Percentiles rank a stretch among this genome's conserved stretches.
Evolutionary conservation across 371 early-diverging fungal species (phyloP).

Genomic region (Haplosporangium sp.): DNA sequence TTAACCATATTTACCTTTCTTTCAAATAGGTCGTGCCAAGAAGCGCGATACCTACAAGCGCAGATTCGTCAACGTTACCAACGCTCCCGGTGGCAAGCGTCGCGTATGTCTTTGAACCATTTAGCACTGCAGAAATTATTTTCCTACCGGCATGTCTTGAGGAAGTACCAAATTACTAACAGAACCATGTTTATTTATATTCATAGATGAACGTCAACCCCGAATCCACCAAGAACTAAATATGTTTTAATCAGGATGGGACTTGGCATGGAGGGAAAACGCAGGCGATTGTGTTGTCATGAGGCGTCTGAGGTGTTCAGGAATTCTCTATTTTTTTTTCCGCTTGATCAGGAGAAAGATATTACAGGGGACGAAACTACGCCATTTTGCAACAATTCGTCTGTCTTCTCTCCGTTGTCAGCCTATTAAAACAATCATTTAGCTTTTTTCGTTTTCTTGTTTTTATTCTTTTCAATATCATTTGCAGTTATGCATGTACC

Average conservation of each 20-base stretch:
- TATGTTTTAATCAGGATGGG: slow-evolving; percentile 3
- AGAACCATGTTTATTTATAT: not conserved
- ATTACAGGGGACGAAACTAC: no score
- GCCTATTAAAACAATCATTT: no score
- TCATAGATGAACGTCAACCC: slow-evolving; percentile 54
- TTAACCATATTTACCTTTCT: not conserved
- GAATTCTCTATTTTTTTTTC: no score
- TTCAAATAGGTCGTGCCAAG: slow-evolving; percentile 90
- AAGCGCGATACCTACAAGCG: slow-evolving; percentile 98
- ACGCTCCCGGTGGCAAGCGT: slow-evolving; percentile 89
- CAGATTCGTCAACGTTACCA: slow-evolving; percentile 96
- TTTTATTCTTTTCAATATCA: no score
- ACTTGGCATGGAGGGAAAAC: not conserved
- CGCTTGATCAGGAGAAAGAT: no score
- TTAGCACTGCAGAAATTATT: not conserved
- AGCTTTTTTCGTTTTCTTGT: no score
- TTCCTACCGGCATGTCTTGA: not conserved
- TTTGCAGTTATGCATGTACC: no score
- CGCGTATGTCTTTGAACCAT: slow-evolving; percentile 60
- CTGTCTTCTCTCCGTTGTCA: no score
- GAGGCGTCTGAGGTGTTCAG: no score
- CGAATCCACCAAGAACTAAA: slow-evolving; percentile 56
- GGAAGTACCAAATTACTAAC: not conserved
- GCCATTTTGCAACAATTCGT: no score
- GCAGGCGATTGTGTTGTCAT: no score